Base-by-base conservation (phyloP, 257 asterid genomes). In the Nemophila menziesii region DNA sequence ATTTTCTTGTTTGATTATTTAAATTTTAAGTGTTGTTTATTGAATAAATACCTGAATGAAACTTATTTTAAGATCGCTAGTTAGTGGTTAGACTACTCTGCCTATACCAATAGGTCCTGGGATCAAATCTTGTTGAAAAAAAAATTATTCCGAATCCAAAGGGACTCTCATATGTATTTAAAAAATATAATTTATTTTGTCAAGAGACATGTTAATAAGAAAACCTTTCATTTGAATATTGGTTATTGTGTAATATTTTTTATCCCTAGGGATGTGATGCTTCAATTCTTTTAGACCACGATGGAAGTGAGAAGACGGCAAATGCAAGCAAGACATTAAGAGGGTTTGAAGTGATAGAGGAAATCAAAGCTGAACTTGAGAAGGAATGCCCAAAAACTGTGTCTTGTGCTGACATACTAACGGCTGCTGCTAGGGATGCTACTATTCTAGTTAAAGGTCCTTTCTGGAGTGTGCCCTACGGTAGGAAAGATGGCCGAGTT, bases 211-310 rank as follows among this genome's bases (percentile, higher is more conserved):
- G n/a, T n/a, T n/a, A n/a, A n/a, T n/a, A n/a, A n/a, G n/a, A n/a
- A n/a, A n/a, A n/a, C n/a, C n/a, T n/a, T n/a, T n/a, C n/a, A n/a
- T n/a, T n/a, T n/a, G n/a, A n/a, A n/a, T n/a, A n/a, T n/a, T n/a
- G n/a, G n/a, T n/a, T n/a, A n/a, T n/a, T n/a, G n/a, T n/a, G n/a
- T n/a, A n/a, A n/a, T n/a, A n/a, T n/a, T n/a, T n/a, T n/a, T n/a
- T n/a, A n/a, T n/a, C n/a, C n/a, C n/a, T 56, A 86, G 93, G 96
- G 96, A 0, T 86, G 96, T 49, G 96, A 86, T 29, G 96, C 57
- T 11, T 86, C 96, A 8, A 17, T 81, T 38, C 63, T 86, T 34
- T 59, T 86, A 22, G 60, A 86, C 20, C 44, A 72, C 36, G 59
- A 33, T 6, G 92, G 83, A 61, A 75, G 92, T 49, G 96, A 85